Conservation (phyloP, 2,329 filamentous ascomycete species). For the Dactylella cylindrospora region DNA sequence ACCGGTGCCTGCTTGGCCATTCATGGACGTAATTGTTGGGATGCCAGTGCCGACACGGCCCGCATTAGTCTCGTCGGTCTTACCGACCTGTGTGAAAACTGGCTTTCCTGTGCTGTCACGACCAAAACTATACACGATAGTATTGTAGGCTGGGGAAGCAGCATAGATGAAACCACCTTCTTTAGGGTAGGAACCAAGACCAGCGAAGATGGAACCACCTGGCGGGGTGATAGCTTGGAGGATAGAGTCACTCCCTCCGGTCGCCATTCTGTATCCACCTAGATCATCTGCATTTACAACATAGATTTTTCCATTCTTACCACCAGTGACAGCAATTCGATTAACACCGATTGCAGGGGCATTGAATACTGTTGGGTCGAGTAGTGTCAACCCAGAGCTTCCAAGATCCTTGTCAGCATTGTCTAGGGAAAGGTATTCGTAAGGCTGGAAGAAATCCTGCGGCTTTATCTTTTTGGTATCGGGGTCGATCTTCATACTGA, state of each 20-base stretch:
- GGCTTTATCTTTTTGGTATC: slow-evolving; percentile 55
- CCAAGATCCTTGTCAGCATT: slow-evolving; percentile 54
- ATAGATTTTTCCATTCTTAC: slow-evolving; percentile 53
- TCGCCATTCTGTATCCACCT: slow-evolving; percentile 53
- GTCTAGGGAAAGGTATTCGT: slow-evolving; percentile 50
- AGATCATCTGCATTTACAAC: slow-evolving; percentile 54
- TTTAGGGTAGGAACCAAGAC: slow-evolving; percentile 52
- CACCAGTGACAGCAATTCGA: slow-evolving; percentile 49
- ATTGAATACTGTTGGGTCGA: slow-evolving; percentile 53
- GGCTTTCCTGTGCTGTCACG: slow-evolving; percentile 44
- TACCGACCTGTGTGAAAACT: slow-evolving; percentile 49
- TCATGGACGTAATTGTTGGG: slow-evolving; percentile 52
- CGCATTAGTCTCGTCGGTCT: slow-evolving; percentile 48
- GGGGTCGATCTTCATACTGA: slow-evolving; percentile 50
- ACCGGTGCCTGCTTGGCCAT: slow-evolving; percentile 52
- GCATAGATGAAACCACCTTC: slow-evolving; percentile 56
- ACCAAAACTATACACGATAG: slow-evolving; percentile 50
- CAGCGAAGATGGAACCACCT: slow-evolving; percentile 49
- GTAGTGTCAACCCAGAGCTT: slow-evolving; percentile 53
- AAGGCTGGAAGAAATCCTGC: slow-evolving; percentile 61
- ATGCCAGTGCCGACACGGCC: slow-evolving; percentile 50
- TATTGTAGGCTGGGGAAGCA: slow-evolving; percentile 48
- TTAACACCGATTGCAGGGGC: slow-evolving; percentile 46
- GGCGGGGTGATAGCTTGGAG: slow-evolving; percentile 50
- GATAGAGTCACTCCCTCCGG: slow-evolving; percentile 51